Evolutionary conservation across 305 asterid genomes (phyloP).

Genomic region (Plantago coronopus): DNA sequence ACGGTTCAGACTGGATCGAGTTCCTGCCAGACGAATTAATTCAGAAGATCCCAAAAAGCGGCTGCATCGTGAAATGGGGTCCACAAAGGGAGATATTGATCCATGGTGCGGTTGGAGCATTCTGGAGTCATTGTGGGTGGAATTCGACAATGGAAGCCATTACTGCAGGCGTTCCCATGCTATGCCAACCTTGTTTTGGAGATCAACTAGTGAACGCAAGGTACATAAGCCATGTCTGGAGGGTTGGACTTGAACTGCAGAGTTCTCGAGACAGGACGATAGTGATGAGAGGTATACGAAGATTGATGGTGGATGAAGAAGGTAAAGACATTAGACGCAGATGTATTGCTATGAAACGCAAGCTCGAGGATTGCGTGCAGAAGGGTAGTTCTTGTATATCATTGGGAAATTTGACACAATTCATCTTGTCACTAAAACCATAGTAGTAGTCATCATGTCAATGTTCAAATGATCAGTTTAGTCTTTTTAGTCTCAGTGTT

Average conservation of each 20-base stretch:
- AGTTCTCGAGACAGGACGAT: not conserved
- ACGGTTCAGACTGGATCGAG: conserved; percentile 23
- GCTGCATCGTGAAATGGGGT: conserved; percentile 45
- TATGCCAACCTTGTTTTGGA: conserved; percentile 40
- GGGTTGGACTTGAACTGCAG: conserved; percentile 36
- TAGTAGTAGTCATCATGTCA: too few species aligned
- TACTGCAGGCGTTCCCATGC: conserved; percentile 44
- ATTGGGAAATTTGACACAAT: conserved; percentile 7
- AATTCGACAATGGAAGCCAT: conserved; percentile 47
- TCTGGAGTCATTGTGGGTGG: conserved; percentile 54
- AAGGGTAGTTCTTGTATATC: conserved; percentile 2
- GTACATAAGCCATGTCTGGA: conserved; percentile 39
- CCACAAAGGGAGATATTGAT: conserved; percentile 44
- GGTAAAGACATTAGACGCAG: conserved; percentile 4
- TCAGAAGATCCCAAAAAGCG: conserved; percentile 14
- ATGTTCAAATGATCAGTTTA: too few species aligned
- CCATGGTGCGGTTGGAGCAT: conserved; percentile 44
- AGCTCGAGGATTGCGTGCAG: not conserved
- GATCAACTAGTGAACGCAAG: conserved; percentile 46
- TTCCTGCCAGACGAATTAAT: conserved; percentile 27
- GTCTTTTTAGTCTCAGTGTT: too few species aligned
- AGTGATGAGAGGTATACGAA: not conserved
- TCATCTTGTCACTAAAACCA: conserved; percentile 1
- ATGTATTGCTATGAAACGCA: not conserved
- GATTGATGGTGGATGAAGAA: not conserved